Percentiles rank a stretch among this genome's conserved stretches.
phyloP scores from a whole-genome alignment of 306 rosid genomes.

The Quercus mongolica region DNA sequence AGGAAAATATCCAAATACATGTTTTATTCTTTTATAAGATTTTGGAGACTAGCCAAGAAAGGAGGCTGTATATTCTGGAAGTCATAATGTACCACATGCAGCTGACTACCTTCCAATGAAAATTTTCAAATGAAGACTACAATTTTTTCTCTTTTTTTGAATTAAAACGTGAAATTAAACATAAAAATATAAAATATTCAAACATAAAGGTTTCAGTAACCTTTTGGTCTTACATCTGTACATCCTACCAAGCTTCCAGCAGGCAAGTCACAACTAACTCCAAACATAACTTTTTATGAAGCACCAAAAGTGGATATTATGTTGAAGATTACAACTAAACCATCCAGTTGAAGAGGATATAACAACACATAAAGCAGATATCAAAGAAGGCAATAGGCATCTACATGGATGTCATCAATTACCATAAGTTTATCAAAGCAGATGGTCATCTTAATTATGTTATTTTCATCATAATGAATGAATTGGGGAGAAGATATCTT shows the following conservation, averaged over 20 bases:
- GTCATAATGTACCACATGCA: not conserved
- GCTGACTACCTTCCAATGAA: not conserved
- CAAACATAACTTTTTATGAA: not conserved
- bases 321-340: not conserved
- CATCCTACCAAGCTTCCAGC: not conserved
- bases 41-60: not conserved
- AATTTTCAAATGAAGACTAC: not conserved
- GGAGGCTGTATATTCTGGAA: not conserved
- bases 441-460: no score
- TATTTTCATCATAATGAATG: no score
- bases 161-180: not conserved
- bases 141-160: not conserved
- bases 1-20: no score
- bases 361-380: no score
- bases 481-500: no score
- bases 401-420: no score
- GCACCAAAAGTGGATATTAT: not conserved
- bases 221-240: not conserved
- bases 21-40: not conserved
- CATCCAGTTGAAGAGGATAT: not conserved
- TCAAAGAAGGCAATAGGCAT: no score
- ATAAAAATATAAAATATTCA: not conserved
- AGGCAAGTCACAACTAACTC: not conserved
- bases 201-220: not conserved
- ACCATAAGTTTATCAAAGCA: no score